These are phyloP conservation scores for Ogataea pignaliae DNA, from an alignment of 805 yeast species.

Conservation along the genomic window DNA sequence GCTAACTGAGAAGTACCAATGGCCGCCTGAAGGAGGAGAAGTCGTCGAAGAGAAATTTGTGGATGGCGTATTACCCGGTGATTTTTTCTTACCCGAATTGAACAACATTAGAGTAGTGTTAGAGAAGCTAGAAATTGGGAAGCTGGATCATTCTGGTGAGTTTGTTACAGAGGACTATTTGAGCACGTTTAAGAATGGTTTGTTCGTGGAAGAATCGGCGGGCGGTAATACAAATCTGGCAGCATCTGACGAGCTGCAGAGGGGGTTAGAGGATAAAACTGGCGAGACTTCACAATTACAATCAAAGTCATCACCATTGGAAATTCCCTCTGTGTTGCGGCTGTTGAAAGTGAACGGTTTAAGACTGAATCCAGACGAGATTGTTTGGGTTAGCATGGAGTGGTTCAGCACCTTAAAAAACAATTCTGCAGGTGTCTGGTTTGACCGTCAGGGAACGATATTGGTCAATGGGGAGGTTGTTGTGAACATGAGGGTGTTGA, in stretches of 20 bases:
- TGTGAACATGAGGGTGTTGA: constrained; percentile 17
- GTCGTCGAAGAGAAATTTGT: background rate
- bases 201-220: no score
- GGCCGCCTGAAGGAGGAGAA: constrained; percentile 3
- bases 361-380: constrained; percentile 10
- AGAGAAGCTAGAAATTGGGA: constrained; percentile 40
- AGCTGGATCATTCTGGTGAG: constrained; percentile 37
- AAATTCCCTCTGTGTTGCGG: constrained; percentile 10
- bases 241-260: no score
- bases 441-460: constrained; percentile 12
- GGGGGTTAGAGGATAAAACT: no score
- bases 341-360: constrained; percentile 25
- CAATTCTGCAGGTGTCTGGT: constrained; percentile 4
- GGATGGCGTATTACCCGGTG: constrained; percentile 18
- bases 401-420: constrained; percentile 4
- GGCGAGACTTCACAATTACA: no score
- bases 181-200: background rate
- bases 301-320: no score
- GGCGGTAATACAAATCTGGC: no score
- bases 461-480: constrained; percentile 16
- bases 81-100: constrained; percentile 38
- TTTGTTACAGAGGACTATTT: constrained; percentile 26
- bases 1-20: constrained; percentile 1
- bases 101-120: constrained; percentile 40
- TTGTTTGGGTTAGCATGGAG: constrained; percentile 21